phyloP scores from a whole-genome alignment of 106 monocot species.

The Acorus calamus region DNA sequence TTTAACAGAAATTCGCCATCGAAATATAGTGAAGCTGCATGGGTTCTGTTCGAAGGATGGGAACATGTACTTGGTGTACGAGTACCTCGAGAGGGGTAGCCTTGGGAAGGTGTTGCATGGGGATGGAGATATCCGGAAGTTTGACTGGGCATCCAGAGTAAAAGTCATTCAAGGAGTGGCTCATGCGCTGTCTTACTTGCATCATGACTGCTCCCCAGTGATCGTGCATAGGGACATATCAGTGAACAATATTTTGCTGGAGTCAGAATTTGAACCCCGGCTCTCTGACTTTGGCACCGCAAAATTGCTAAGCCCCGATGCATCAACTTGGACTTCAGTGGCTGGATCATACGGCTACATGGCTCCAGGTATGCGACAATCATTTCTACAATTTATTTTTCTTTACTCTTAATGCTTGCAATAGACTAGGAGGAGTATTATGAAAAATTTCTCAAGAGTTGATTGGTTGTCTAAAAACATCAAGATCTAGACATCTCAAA shows the following conservation, averaged over 20 bases:
- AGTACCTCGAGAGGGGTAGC: conserved; percentile 63
- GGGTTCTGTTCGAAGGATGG: conserved; percentile 53
- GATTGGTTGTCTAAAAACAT: conserved; percentile 6
- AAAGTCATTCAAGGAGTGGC: conserved; percentile 57
- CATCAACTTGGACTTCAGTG: conserved; percentile 52
- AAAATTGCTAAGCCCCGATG: conserved; percentile 25
- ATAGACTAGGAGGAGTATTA: too few relatives aligned
- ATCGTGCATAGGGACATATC: conserved; percentile 71
- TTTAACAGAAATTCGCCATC: conserved; percentile 62
- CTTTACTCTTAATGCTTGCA: not conserved
- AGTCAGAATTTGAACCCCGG: conserved; percentile 49
- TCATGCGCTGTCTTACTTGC: conserved; percentile 74
- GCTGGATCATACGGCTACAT: conserved; percentile 85
- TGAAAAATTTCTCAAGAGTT: not conserved
- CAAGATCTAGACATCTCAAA: too few relatives aligned
- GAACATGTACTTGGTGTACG: conserved; percentile 64
- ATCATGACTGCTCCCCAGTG: conserved; percentile 52
- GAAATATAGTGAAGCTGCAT: conserved; percentile 73
- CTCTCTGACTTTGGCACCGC: conserved; percentile 77
- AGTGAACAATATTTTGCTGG: conserved; percentile 65
- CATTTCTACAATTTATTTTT: not conserved
- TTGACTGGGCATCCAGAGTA: conserved; percentile 49
- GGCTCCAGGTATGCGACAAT: conserved; percentile 59
- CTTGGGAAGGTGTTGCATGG: conserved; percentile 54
- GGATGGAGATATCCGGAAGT: conserved; percentile 36